Evolutionary conservation across 257 asterid species (phyloP).

Genomic region (Misopates orontium): DNA sequence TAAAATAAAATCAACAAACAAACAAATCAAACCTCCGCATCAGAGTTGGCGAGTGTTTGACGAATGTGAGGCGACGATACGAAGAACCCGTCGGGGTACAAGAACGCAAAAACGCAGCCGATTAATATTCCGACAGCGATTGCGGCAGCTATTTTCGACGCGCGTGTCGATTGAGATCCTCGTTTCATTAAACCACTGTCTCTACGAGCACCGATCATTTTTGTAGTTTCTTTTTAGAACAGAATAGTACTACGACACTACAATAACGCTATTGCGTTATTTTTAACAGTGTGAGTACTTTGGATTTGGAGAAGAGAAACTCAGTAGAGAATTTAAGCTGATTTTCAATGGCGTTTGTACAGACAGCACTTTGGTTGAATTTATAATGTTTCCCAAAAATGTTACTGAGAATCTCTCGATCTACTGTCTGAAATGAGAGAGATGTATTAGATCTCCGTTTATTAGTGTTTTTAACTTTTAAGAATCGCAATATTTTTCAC

Average conservation of each 20-base stretch:
- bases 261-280: constrained; percentile 13
- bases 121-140: constrained; percentile 41
- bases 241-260: constrained; percentile 7
- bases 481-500: no score
- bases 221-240: constrained; percentile 9
- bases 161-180: constrained; percentile 29
- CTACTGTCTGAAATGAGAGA: no score
- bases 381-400: no score
- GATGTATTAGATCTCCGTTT: no score
- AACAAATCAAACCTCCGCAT: constrained; percentile 37
- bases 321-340: not conserved
- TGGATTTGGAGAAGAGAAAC: not conserved
- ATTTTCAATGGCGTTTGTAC: not conserved
- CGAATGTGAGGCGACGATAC: constrained; percentile 30
- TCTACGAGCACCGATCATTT: constrained; percentile 38
- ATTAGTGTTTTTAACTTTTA: no score
- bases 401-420: no score
- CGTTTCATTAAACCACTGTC: constrained; percentile 45
- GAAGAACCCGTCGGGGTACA: constrained; percentile 44
- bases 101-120: constrained; percentile 51
- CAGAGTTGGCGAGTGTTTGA: constrained; percentile 26
- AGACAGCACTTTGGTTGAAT: no score
- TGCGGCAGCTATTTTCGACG: constrained; percentile 45
- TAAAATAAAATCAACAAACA: not conserved
- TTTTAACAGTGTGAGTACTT: not conserved